Conservation (phyloP, 164 flowering plant species). For the Vitis amurensis region DNA sequence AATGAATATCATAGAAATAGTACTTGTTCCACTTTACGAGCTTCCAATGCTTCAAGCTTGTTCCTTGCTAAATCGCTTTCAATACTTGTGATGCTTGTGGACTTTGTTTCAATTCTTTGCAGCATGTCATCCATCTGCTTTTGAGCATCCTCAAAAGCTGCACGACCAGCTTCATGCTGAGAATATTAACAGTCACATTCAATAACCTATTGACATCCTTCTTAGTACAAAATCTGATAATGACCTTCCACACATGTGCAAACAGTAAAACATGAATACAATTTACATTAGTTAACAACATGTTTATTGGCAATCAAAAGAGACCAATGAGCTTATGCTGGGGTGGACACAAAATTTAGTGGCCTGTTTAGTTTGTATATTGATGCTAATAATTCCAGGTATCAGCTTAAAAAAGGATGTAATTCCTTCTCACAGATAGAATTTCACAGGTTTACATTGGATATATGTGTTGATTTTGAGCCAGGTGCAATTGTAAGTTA, state of each 20-base stretch:
- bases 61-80: slow-evolving; percentile 47
- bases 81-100: slow-evolving; percentile 31
- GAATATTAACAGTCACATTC: slow-evolving; percentile 17
- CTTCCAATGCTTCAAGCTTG: slow-evolving; percentile 57
- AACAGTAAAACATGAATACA: background rate
- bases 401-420: too few species aligned
- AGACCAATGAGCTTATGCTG: too few species aligned
- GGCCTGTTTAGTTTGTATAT: too few species aligned
- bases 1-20: slow-evolving; percentile 3
- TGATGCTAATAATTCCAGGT: too few species aligned
- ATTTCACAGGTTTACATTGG: too few species aligned
- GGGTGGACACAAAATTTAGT: too few species aligned
- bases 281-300: too few species aligned
- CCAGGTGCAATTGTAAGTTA: too few species aligned
- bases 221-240: background rate
- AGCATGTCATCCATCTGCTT: slow-evolving; percentile 51
- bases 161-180: slow-evolving; percentile 81
- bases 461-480: too few species aligned
- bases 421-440: too few species aligned
- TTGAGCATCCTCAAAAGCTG: slow-evolving; percentile 73
- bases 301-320: too few species aligned
- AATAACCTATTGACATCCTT: slow-evolving; percentile 5
- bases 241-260: background rate
- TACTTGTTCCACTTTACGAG: slow-evolving; percentile 79
- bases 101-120: slow-evolving; percentile 40